These are phyloP conservation scores for Dothideomycetidae sp. DNA, from an alignment of 2,329 filamentous ascomycete species.

Conservation along the genomic window DNA sequence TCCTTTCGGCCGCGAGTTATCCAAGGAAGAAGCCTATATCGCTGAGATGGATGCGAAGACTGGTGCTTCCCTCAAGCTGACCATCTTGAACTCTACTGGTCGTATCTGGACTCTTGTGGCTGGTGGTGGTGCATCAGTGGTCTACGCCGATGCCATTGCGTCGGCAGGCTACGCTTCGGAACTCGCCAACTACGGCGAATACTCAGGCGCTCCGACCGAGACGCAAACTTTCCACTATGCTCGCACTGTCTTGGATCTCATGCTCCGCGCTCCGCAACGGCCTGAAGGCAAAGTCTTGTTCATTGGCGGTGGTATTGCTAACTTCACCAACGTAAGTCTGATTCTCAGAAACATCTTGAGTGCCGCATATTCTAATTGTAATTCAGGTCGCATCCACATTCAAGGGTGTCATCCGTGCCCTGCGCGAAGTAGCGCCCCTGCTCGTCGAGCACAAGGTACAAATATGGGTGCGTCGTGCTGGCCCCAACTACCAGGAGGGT, in stretches of 20 bases:
- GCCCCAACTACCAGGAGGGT: conserved; percentile 99
- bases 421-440: conserved; percentile 73
- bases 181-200: conserved; percentile 98
- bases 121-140: conserved; percentile 97
- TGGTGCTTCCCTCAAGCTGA: conserved; percentile 95
- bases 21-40: conserved; percentile 98
- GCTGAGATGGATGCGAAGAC: conserved; percentile 98
- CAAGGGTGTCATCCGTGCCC: conserved; percentile 97
- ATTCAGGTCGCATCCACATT: conserved; percentile 71
- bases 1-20: conserved; percentile 94
- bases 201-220: conserved; percentile 97
- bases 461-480: conserved; percentile 85
- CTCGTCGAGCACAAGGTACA: conserved; percentile 94
- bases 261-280: conserved; percentile 77
- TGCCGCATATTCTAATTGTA: not conserved
- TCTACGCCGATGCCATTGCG: conserved; percentile 97
- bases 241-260: conserved; percentile 88
- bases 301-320: conserved; percentile 99
- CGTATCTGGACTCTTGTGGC: conserved; percentile 97
- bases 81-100: conserved; percentile 79
- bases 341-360: not conserved
- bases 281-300: conserved; percentile 96
- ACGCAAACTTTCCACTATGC: conserved; percentile 99
- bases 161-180: conserved; percentile 89
- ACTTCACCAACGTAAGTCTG: conserved; percentile 80